A percentile compares a stretch with the other conserved stretches of the same genome.
Conservation (phyloP, 805 yeast genomes). For the Candida vartiovaarae region DNA sequence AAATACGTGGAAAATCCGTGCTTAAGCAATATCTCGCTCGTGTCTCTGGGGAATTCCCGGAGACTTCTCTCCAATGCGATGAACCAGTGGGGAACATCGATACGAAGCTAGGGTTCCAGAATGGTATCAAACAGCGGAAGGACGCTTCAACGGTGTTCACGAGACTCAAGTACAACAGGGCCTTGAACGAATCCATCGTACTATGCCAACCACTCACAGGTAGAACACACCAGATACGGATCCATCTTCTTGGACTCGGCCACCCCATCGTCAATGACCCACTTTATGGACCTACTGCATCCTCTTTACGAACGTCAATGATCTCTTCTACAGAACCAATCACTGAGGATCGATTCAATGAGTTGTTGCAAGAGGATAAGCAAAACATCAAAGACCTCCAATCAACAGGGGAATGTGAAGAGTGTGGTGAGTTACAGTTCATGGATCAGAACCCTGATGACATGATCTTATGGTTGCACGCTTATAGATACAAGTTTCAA, state of each 20-base stretch:
- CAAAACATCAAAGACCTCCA: slow-evolving; percentile 7
- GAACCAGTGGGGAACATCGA: slow-evolving; percentile 65
- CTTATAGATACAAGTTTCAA: slow-evolving; percentile 16
- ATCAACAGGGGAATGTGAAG: slow-evolving; percentile 11
- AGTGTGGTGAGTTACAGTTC: slow-evolving; percentile 15
- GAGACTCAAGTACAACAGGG: slow-evolving; percentile 12
- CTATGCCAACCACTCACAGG: slow-evolving; percentile 86
- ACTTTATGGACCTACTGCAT: slow-evolving; percentile 32
- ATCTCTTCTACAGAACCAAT: neutral
- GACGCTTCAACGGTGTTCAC: slow-evolving; percentile 68
- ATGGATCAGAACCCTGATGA: slow-evolving; percentile 9
- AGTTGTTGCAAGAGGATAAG: slow-evolving; percentile 9
- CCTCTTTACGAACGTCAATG: slow-evolving; percentile 2
- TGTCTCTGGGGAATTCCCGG: slow-evolving; percentile 81
- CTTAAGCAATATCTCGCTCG: slow-evolving; percentile 78
- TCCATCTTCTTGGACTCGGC: slow-evolving; percentile 82
- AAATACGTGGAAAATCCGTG: slow-evolving; percentile 59
- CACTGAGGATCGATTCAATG: slow-evolving; percentile 9
- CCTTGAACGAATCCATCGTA: slow-evolving; percentile 42
- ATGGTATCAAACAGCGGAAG: slow-evolving; percentile 34
- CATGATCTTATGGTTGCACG: slow-evolving; percentile 20
- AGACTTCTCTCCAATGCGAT: slow-evolving; percentile 43
- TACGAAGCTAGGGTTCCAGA: slow-evolving; percentile 60
- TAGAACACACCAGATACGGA: slow-evolving; percentile 91
- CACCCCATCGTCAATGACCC: slow-evolving; percentile 92